Conservation (phyloP, 1,284 basidiomycete genomes). For the Mixia osmundae region DNA sequence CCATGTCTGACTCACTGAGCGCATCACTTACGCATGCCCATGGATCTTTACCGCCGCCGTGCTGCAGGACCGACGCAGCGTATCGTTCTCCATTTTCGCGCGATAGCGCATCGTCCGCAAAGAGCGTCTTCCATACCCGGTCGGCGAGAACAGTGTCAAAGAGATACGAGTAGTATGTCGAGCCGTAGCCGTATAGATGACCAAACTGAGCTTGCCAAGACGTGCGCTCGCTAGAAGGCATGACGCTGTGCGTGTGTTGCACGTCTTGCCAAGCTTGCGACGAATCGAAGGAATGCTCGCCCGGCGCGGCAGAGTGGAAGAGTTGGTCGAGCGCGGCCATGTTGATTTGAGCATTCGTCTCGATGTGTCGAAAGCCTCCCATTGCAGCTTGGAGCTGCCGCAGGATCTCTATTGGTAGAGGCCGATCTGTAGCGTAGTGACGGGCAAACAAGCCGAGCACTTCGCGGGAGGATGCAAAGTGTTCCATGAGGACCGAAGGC, state of each 20-base stretch:
- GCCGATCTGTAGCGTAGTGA: slow-evolving; percentile 36
- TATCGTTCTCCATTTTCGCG: slow-evolving; percentile 43
- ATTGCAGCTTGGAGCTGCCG: slow-evolving; percentile 21
- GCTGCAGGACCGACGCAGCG: slow-evolving; percentile 47
- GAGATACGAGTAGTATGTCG: slow-evolving; percentile 91
- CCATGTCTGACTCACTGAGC: slow-evolving; percentile 38
- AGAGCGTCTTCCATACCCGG: slow-evolving; percentile 59
- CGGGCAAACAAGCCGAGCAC: slow-evolving; percentile 55
- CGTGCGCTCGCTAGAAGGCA: slow-evolving; percentile 55
- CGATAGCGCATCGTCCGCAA: slow-evolving; percentile 26
- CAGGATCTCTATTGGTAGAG: slow-evolving; percentile 40
- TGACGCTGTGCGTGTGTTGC: slow-evolving; percentile 36
- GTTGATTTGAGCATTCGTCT: slow-evolving; percentile 76
- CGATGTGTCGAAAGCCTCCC: slow-evolving; percentile 27
- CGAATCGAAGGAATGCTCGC: slow-evolving; percentile 39
- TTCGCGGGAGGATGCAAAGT: slow-evolving; percentile 57
- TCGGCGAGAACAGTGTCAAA: slow-evolving; percentile 90
- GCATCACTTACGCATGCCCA: slow-evolving; percentile 76
- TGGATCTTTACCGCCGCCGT: slow-evolving; percentile 75
- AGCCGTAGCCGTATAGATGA: slow-evolving; percentile 86
- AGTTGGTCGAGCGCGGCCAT: slow-evolving; percentile 71
- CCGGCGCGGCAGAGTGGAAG: slow-evolving; percentile 53
- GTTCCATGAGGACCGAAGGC: slow-evolving; percentile 96
- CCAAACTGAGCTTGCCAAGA: slow-evolving; percentile 89
- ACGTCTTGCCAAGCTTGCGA: slow-evolving; percentile 32